These are phyloP conservation scores for Vicia villosa DNA, from an alignment of 306 rosid species.

Conservation along the genomic window DNA sequence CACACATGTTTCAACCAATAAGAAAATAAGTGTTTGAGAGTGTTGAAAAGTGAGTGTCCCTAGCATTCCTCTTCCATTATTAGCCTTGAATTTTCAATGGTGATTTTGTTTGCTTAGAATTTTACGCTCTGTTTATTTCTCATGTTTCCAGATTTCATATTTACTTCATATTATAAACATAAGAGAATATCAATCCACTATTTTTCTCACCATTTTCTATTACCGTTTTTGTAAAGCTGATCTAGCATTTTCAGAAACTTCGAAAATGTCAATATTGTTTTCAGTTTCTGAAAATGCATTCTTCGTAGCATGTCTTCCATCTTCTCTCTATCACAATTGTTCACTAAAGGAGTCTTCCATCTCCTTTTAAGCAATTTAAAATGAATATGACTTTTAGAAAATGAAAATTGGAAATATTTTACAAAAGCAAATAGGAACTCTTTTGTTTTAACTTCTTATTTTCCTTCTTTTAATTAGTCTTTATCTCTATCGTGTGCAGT, in stretches of 20 bases:
- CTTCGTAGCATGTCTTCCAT: not conserved
- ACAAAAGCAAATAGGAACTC: not conserved
- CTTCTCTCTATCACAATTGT: not conserved
- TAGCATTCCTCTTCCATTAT: too few relatives aligned
- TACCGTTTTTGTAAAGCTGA: not conserved
- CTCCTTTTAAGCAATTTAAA: not conserved
- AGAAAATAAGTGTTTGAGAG: too few relatives aligned
- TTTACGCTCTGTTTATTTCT: too few relatives aligned
- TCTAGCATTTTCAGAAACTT: not conserved
- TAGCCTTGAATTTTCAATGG: too few relatives aligned
- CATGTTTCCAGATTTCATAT: too few relatives aligned
- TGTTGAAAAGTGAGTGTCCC: too few relatives aligned
- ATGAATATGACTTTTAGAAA: not conserved
- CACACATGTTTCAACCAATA: too few relatives aligned
- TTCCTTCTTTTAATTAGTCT: constrained; percentile 7
- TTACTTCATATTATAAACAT: too few relatives aligned
- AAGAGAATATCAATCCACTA: not conserved
- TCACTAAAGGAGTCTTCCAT: not conserved
- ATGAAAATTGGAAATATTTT: constrained; percentile 1
- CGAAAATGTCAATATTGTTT: not conserved
- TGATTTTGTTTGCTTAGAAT: too few relatives aligned
- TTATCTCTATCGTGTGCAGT: constrained; percentile 47
- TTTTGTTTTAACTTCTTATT: not conserved
- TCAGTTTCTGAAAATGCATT: not conserved
- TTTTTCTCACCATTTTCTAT: not conserved